Evolutionary conservation across 805 yeast genomes (phyloP).

Genomic region (Metschnikowia cubensis): DNA sequence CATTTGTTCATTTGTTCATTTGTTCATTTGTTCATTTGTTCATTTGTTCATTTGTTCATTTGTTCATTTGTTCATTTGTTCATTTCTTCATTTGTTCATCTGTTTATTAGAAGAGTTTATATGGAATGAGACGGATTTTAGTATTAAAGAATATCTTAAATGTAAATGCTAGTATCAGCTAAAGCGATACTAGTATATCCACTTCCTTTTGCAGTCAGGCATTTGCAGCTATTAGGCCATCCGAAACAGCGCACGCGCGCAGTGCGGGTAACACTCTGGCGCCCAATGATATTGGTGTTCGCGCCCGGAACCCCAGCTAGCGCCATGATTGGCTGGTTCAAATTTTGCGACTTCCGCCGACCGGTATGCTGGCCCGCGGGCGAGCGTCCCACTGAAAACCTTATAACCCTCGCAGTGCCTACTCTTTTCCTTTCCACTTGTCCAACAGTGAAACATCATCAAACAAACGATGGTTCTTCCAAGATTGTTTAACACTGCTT

Average conservation of each 20-base stretch:
- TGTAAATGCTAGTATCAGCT: too few species aligned
- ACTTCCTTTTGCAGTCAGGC: neutral
- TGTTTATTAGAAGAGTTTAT: too few species aligned
- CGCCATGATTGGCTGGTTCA: conserved; percentile 22
- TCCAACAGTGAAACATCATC: conserved; percentile 19
- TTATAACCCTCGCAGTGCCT: conserved; percentile 16
- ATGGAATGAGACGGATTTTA: too few species aligned
- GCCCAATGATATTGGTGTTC: conserved; percentile 26
- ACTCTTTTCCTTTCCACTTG: conserved; percentile 14
- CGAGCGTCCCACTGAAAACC: conserved; percentile 18
- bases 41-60: too few species aligned
- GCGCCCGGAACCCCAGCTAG: conserved; percentile 20
- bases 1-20: too few species aligned
- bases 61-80: too few species aligned
- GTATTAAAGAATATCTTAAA: too few species aligned
- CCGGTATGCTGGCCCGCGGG: conserved; percentile 20
- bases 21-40: too few species aligned
- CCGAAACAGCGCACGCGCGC: neutral
- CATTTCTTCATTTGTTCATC: too few species aligned
- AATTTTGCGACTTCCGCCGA: conserved; percentile 14
- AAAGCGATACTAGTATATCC: neutral
- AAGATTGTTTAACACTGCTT: conserved; percentile 49
- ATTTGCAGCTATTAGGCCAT: conserved; percentile 1
- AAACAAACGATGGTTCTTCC: conserved; percentile 50
- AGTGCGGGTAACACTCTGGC: conserved; percentile 20